Conservation (phyloP, 192 early-diverging fungal genomes). For the Rhizophagus sp. region DNA sequence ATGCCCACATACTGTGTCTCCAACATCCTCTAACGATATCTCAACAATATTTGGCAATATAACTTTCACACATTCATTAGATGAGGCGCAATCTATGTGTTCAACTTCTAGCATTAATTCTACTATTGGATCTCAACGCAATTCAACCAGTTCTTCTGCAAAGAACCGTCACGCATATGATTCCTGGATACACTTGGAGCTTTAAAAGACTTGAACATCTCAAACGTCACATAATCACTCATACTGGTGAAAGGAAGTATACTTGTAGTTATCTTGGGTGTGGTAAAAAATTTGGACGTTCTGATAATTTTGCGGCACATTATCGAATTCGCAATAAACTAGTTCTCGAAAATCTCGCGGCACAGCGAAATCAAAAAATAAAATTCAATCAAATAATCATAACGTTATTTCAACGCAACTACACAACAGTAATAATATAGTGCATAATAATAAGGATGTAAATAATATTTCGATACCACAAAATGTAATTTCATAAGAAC, state of each 20-base stretch:
- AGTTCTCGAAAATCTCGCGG: not conserved
- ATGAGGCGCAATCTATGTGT: no score
- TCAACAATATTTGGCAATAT: not conserved
- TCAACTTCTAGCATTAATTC: no score
- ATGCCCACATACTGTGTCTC: not conserved
- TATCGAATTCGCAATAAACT: conserved; percentile 57
- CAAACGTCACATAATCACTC: conserved; percentile 76
- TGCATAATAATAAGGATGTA: not conserved
- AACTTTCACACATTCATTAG: no score
- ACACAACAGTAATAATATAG: no score
- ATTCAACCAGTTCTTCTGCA: not conserved
- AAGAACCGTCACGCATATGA: conserved; percentile 35
- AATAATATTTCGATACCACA: no score
- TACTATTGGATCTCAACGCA: not conserved
- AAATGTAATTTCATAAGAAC: no score
- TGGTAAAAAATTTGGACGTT: conserved; percentile 78
- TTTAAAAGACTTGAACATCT: conserved; percentile 84
- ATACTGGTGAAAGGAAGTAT: conserved; percentile 75
- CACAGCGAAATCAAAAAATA: not conserved
- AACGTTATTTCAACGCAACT: not conserved
- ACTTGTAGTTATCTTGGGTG: conserved; percentile 69
- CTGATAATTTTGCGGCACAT: conserved; percentile 77
- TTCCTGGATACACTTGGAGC: conserved; percentile 48
- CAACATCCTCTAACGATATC: not conserved
- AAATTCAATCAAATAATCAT: not conserved